Conservation (phyloP, 345 rosid genomes). For the Mangifera indica region DNA sequence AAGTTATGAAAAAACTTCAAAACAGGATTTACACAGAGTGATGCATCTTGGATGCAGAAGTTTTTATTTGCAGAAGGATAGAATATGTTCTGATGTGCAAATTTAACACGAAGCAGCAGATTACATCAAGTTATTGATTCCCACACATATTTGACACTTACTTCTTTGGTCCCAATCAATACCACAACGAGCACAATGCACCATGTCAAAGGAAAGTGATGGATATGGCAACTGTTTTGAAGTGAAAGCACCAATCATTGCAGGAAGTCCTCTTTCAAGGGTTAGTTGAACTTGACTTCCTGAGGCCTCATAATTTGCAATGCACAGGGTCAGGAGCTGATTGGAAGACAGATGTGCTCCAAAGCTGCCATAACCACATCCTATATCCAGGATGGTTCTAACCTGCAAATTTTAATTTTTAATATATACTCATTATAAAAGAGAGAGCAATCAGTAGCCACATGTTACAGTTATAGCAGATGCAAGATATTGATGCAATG, state of each 20-base stretch:
- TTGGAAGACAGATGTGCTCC: slow-evolving; percentile 92
- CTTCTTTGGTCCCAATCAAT: slow-evolving; percentile 98
- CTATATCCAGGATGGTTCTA: slow-evolving; percentile 92
- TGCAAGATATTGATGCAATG: not conserved
- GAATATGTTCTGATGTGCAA: not conserved
- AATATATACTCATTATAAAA: slow-evolving; percentile 3
- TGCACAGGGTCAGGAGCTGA: slow-evolving; percentile 86
- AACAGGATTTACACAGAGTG: not conserved
- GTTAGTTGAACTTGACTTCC: slow-evolving; percentile 99
- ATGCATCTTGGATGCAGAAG: not conserved
- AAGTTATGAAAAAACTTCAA: no score
- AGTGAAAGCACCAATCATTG: slow-evolving; percentile 80
- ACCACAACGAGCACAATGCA: slow-evolving; percentile 93
- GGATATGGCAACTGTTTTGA: slow-evolving; percentile 90
- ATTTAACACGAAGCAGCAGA: not conserved
- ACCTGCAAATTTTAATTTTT: slow-evolving; percentile 48
- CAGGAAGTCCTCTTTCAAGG: slow-evolving; percentile 98
- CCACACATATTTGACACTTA: slow-evolving; percentile 26
- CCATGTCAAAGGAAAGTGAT: slow-evolving; percentile 96
- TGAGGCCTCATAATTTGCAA: slow-evolving; percentile 87
- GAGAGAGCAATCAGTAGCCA: not conserved
- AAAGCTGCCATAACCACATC: slow-evolving; percentile 99
- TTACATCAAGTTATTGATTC: not conserved
- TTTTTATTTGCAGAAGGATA: not conserved
- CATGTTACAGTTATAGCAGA: not conserved